Conservation (phyloP, 2,329 filamentous ascomycete genomes). For the Aspergillus neoniger region DNA sequence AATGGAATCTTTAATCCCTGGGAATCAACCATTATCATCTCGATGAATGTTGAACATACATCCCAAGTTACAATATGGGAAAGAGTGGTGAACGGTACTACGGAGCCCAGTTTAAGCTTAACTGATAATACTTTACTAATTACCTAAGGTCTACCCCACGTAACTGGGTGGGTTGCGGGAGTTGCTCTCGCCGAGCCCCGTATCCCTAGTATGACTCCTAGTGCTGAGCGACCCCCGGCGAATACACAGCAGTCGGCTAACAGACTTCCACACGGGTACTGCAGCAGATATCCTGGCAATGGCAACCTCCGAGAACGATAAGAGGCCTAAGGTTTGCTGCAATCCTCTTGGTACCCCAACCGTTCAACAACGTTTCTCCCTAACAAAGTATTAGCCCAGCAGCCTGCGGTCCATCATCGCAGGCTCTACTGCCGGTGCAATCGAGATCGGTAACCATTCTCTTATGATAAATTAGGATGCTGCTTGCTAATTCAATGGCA, state of each 20-base stretch:
- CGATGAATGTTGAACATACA: background rate
- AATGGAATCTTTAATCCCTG: background rate
- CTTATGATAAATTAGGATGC: background rate
- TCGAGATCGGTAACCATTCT: conserved; percentile 77
- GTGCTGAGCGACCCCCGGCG: background rate
- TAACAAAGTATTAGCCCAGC: conserved; percentile 63
- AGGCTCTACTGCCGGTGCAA: conserved; percentile 86
- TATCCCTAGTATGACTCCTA: background rate
- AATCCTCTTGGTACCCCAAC: background rate
- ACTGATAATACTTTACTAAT: background rate
- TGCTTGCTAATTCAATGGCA: conserved; percentile 37
- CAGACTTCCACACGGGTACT: background rate
- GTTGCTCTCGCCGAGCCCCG: background rate
- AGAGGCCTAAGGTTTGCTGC: conserved; percentile 39
- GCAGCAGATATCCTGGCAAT: conserved; percentile 25
- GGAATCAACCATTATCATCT: background rate
- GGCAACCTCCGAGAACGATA: conserved; percentile 39
- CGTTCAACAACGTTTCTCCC: conserved; percentile 1
- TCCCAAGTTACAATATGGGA: no score
- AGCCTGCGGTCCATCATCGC: conserved; percentile 86
- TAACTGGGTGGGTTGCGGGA: background rate
- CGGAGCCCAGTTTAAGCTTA: background rate
- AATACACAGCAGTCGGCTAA: background rate
- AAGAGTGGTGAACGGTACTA: background rate
- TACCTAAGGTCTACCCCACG: background rate